phyloP scores from a whole-genome alignment of 2,329 filamentous ascomycete genomes.

The Alternaria hordeiaustralica region DNA sequence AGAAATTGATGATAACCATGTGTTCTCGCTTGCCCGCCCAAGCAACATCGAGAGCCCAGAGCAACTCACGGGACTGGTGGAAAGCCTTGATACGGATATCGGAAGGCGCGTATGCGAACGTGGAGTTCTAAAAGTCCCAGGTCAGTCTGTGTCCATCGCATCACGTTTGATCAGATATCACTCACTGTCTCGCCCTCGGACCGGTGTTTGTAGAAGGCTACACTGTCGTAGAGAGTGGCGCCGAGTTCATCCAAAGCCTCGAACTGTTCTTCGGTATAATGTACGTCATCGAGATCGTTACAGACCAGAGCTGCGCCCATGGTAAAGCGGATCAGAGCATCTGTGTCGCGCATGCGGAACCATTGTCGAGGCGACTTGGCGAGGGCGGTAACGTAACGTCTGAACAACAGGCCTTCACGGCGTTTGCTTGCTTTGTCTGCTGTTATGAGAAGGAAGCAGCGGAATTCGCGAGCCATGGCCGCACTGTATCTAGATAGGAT shows the following conservation, averaged over 20 bases:
- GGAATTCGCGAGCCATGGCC: slow-evolving; percentile 24
- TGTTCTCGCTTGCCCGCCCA: not conserved
- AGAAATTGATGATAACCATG: slow-evolving; percentile 1
- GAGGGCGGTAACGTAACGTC: slow-evolving; percentile 37
- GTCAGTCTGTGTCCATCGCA: not conserved
- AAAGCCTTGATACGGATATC: slow-evolving; percentile 30
- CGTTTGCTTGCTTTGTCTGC: slow-evolving; percentile 23
- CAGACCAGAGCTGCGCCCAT: slow-evolving; percentile 41
- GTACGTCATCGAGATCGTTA: slow-evolving; percentile 36
- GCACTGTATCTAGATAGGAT: not conserved
- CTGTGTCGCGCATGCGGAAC: slow-evolving; percentile 46
- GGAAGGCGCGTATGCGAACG: slow-evolving; percentile 38
- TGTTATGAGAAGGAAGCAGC: slow-evolving; percentile 20
- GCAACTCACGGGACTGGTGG: slow-evolving; percentile 34
- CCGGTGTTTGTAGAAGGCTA: slow-evolving; percentile 46
- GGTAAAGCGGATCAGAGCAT: slow-evolving; percentile 43
- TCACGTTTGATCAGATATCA: not conserved
- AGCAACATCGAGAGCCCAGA: slow-evolving; percentile 43
- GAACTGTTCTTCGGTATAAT: slow-evolving; percentile 19
- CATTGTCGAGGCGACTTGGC: slow-evolving; percentile 28
- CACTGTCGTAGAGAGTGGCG: slow-evolving; percentile 40
- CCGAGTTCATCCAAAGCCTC: slow-evolving; percentile 29
- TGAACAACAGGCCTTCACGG: slow-evolving; percentile 29
- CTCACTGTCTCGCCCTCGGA: slow-evolving; percentile 39
- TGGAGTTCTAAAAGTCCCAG: slow-evolving; percentile 28